phyloP scores from a whole-genome alignment of 163 green algal species.

The Scenedesmus sp. region DNA sequence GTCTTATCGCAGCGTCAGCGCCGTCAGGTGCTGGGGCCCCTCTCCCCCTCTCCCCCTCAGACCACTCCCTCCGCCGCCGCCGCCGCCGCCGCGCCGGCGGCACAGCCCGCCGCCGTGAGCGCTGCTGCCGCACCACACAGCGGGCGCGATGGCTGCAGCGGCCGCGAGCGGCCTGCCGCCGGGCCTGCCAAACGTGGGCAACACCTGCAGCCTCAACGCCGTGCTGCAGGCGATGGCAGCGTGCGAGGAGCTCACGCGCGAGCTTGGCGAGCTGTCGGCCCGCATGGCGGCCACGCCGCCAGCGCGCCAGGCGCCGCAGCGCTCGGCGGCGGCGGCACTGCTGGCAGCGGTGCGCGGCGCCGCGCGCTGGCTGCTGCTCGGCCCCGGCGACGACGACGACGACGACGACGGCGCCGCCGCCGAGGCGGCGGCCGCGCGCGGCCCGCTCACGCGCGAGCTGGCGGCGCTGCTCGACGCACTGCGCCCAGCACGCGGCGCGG shows the following conservation, averaged over 20 bases:
- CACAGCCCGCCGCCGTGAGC: too few species aligned
- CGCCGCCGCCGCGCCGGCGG: too few species aligned
- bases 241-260: background rate
- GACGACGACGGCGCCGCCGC: background rate
- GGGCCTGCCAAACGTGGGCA: too few species aligned
- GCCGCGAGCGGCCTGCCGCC: too few species aligned
- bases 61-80: too few species aligned
- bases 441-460: constrained; percentile 3
- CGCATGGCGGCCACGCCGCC: background rate
- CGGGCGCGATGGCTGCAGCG: too few species aligned
- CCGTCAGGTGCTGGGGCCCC: too few species aligned
- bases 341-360: background rate
- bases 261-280: background rate
- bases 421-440: constrained; percentile 8
- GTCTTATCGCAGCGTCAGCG: too few species aligned
- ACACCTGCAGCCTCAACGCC: constrained; percentile 37
- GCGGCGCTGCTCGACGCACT: background rate
- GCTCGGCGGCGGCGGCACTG: background rate
- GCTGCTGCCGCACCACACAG: too few species aligned
- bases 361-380: background rate
- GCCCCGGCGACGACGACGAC: background rate
- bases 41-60: too few species aligned
- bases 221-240: constrained; percentile 34
- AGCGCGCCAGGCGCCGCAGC: constrained; percentile 6
- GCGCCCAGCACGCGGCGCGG: constrained; percentile 4